Evolutionary conservation across 2,329 filamentous ascomycete genomes (phyloP).

Genomic region (Alternaria metachromatica): DNA sequence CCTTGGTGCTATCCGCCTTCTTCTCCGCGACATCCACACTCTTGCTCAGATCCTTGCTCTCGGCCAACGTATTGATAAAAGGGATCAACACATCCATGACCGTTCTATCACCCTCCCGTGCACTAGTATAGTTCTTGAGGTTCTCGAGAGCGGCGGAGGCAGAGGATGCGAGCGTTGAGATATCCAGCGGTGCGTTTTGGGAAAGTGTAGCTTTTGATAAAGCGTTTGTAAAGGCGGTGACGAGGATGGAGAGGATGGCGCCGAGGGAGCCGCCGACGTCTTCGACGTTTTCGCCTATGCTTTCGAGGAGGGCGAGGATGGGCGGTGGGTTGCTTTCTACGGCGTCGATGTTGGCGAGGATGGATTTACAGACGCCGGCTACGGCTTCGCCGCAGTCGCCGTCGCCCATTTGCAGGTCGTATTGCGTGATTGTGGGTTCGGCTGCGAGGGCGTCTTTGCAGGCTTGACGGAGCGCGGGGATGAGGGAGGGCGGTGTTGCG

Average conservation of each 20-base stretch:
- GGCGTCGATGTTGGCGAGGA: constrained; percentile 58
- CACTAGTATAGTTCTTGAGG: constrained; percentile 76
- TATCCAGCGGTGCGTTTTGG: constrained; percentile 37
- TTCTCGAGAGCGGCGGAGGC: constrained; percentile 54
- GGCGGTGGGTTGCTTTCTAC: constrained; percentile 58
- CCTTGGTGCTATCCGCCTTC: constrained; percentile 82
- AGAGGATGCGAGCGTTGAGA: constrained; percentile 47
- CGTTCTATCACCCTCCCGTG: constrained; percentile 85
- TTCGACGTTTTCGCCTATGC: constrained; percentile 68
- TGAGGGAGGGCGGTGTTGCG: constrained; percentile 50
- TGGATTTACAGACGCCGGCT: constrained; percentile 70
- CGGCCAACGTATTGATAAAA: constrained; percentile 74
- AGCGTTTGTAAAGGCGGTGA: constrained; percentile 72
- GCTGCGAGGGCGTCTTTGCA: constrained; percentile 60
- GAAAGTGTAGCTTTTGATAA: constrained; percentile 42
- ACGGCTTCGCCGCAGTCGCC: constrained; percentile 80
- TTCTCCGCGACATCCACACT: constrained; percentile 76
- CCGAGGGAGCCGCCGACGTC: constrained; percentile 77
- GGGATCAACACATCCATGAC: constrained; percentile 89
- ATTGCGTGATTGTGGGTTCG: constrained; percentile 70
- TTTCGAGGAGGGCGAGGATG: constrained; percentile 64
- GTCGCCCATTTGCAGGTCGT: constrained; percentile 83
- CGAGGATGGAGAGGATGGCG: constrained; percentile 82
- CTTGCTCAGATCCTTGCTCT: constrained; percentile 69
- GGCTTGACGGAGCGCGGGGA: constrained; percentile 50